Conservation (phyloP, 2,329 filamentous ascomycete species). For the Botrytis squamosa region DNA sequence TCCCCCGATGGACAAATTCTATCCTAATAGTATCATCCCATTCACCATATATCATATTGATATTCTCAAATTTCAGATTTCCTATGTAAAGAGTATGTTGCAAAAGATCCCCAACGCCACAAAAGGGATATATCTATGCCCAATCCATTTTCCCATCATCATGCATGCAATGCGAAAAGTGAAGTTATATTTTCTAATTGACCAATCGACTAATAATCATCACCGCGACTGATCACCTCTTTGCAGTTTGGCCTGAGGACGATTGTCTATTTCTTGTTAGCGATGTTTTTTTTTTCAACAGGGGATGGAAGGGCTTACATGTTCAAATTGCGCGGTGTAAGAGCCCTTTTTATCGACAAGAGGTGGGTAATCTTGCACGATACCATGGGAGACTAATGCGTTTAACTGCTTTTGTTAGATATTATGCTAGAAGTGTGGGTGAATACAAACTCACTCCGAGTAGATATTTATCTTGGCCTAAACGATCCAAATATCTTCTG, state of each 20-base stretch:
- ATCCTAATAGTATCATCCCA: neutral
- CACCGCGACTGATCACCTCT: slow-evolving; percentile 82
- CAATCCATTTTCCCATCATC: neutral
- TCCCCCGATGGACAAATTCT: neutral
- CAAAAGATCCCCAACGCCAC: slow-evolving; percentile 6
- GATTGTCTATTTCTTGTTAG: slow-evolving; percentile 64
- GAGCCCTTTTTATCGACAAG: slow-evolving; percentile 90
- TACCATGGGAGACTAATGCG: slow-evolving; percentile 75
- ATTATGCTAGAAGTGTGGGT: neutral
- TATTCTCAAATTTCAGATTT: neutral
- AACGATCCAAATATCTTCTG: slow-evolving; percentile 81
- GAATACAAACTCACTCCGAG: slow-evolving; percentile 64
- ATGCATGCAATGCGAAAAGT: slow-evolving; percentile 15
- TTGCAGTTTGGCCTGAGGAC: slow-evolving; percentile 76
- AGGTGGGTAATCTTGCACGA: slow-evolving; percentile 88
- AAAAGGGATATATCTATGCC: slow-evolving; percentile 5
- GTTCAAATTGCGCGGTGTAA: slow-evolving; percentile 92
- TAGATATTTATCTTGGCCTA: slow-evolving; percentile 94
- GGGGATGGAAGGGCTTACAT: slow-evolving; percentile 53
- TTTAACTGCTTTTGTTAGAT: slow-evolving; percentile 62
- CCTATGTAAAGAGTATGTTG: neutral
- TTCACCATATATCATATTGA: neutral
- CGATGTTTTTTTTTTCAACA: slow-evolving; percentile 20
- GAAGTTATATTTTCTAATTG: neutral
- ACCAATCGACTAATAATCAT: slow-evolving; percentile 62